A percentile compares a stretch with the other conserved stretches of the same genome.
These are phyloP conservation scores for Sugiyamaella boreocaroliniensis DNA, from an alignment of 805 yeast genomes.

Conservation along the genomic window DNA sequence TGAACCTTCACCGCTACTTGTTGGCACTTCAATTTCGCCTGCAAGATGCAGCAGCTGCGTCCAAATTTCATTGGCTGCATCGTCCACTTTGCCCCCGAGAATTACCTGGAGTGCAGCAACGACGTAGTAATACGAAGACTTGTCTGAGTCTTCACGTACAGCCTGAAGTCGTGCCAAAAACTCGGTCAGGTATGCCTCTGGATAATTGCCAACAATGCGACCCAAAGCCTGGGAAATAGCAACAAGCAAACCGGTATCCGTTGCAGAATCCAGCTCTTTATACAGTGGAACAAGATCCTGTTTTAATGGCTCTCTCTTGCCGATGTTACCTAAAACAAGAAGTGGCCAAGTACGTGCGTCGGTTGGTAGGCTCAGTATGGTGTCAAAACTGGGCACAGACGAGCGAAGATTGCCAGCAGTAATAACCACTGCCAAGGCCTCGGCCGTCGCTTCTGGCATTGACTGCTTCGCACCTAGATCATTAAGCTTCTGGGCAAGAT, in stretches of 20 bases:
- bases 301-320: conserved; percentile 31
- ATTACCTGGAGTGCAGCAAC: conserved; percentile 2
- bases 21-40: not conserved
- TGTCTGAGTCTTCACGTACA: not conserved
- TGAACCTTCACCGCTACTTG: not conserved
- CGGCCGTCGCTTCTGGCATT: conserved; percentile 2
- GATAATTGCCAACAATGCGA: conserved; percentile 38
- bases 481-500: not conserved
- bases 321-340: conserved; percentile 46
- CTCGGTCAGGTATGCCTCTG: conserved; percentile 33
- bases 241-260: conserved; percentile 31
- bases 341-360: conserved; percentile 31
- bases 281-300: conserved; percentile 35
- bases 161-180: conserved; percentile 31
- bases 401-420: not conserved
- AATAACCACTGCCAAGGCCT: conserved; percentile 11
- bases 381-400: not conserved
- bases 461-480: not conserved
- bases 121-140: not conserved
- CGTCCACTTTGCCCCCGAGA: not conserved
- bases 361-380: conserved; percentile 2
- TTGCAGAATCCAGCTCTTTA: conserved; percentile 32
- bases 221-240: conserved; percentile 53
- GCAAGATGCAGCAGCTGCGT: not conserved
- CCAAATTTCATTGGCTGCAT: not conserved